A percentile compares a stretch with the other conserved stretches of the same genome.
Conservation (phyloP, 2,329 filamentous ascomycete species). For the Monilinia fructicola region DNA sequence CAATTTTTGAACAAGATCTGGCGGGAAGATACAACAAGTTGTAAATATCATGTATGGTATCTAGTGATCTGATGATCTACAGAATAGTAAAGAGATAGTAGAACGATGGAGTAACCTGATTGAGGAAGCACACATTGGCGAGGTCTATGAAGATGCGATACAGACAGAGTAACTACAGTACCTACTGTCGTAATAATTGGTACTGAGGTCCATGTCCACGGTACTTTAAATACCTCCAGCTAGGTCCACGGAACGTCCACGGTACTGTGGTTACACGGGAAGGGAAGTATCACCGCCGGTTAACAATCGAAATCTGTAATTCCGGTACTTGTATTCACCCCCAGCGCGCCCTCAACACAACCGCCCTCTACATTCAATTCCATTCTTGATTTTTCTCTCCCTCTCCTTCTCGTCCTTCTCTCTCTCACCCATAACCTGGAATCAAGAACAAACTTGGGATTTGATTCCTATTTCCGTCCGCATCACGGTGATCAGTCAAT, state of each 20-base stretch:
- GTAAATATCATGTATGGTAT: background rate
- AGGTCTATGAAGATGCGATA: background rate
- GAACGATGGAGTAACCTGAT: background rate
- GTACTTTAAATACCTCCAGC: too few relatives aligned
- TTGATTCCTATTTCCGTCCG: background rate
- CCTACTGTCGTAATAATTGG: background rate
- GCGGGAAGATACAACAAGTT: background rate
- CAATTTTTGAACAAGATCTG: background rate
- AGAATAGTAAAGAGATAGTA: too few relatives aligned
- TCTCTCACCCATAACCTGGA: too few relatives aligned
- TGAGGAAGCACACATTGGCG: slow-evolving; percentile 2
- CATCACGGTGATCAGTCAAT: background rate
- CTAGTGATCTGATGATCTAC: too few relatives aligned
- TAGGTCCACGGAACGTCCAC: too few relatives aligned
- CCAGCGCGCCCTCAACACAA: too few relatives aligned
- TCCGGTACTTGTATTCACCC: too few relatives aligned
- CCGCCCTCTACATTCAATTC: background rate
- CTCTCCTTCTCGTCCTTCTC: background rate
- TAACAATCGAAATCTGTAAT: too few relatives aligned
- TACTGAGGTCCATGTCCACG: too few relatives aligned
- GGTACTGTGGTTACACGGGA: too few relatives aligned
- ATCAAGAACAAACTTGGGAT: background rate
- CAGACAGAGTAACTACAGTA: too few relatives aligned
- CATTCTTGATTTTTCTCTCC: background rate
- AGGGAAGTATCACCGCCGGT: too few relatives aligned